These are phyloP conservation scores for Thraustochytrium sp. DNA, from an alignment of 352 stramenopile species.

Conservation along the genomic window DNA sequence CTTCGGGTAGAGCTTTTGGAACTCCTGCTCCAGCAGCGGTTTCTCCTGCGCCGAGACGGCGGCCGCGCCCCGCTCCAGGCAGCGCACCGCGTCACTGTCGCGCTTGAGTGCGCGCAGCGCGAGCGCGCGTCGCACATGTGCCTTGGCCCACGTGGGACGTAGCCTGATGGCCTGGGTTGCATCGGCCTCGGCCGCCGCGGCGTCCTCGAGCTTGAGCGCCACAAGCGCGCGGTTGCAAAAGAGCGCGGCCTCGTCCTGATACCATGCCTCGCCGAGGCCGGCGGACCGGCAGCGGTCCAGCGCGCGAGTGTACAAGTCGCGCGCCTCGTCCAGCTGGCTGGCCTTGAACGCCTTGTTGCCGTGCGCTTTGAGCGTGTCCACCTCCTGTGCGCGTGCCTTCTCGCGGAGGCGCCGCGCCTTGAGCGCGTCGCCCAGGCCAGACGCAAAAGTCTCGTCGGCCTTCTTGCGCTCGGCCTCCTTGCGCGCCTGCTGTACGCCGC, in stretches of 20 bases:
- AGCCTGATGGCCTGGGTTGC: constrained; percentile 18
- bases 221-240: constrained; percentile 44
- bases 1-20: constrained; percentile 12
- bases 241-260: constrained; percentile 33
- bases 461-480: neutral
- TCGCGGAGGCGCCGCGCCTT: neutral
- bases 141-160: constrained; percentile 44
- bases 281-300: neutral
- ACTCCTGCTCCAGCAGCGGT: neutral
- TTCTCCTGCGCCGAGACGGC: neutral
- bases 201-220: constrained; percentile 20
- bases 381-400: neutral
- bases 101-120: neutral
- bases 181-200: neutral
- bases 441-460: neutral
- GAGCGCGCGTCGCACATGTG: neutral
- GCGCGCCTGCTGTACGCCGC: neutral
- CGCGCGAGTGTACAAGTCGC: constrained; percentile 11
- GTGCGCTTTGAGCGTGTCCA: constrained; percentile 41
- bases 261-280: neutral
- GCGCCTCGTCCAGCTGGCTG: constrained; percentile 29
- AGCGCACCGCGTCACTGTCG: neutral
- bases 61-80: neutral
- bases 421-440: neutral
- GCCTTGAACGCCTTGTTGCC: constrained; percentile 43